Base-by-base conservation (phyloP, 371 early-diverging fungal genomes). In the Enteropsectra breve region DNA sequence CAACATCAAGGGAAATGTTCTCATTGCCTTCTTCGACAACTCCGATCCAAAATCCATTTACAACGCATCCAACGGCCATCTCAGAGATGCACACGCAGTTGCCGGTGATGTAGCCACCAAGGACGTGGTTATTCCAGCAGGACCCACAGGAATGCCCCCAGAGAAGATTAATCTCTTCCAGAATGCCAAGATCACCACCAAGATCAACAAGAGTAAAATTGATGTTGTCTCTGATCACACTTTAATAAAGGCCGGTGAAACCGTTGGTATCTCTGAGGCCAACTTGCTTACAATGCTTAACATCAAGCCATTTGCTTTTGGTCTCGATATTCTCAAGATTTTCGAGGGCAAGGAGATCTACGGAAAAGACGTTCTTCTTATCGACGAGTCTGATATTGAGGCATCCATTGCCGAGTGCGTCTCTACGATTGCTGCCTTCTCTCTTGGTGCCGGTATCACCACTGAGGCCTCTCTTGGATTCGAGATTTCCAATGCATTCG, bases 91-190 rank as follows among this genome's bases (percentile, higher is more conserved):
- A 72, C 93, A 92, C 69, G 99, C 99, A 79, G 91, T 91, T 85
- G 90, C 92, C 63, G 92, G 92, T 81, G 92, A 92, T 68, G 59
- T 94, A 62, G 94, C 99, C 73, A 94, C 92, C 69, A 83, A 85
- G 76, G 92, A 96, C 82, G 91, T 97, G 73, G 81, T 83, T 75
- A 86, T 97, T 70, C 94, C 95, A 57, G 89, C 88, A 76, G 90
- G 91, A 84, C 90, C 93, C 87, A 98, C 99, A 73, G 92, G 95
- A 80, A 91, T 97, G 89, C 92, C 90, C 80, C 97, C 99, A 81
- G 94, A 92, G 70, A 92, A 95, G 89, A 96, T 97, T 77, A 88
- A 91, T 69, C 94, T 95, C 90, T 98, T 97, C 91, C 97, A 98
- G 85, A 94, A 95, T 80, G 85, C 96, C 73, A 92, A 94, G 84